Conservation (phyloP, 768 basidiomycete species). For the Leccinum olivaceopallidum region DNA sequence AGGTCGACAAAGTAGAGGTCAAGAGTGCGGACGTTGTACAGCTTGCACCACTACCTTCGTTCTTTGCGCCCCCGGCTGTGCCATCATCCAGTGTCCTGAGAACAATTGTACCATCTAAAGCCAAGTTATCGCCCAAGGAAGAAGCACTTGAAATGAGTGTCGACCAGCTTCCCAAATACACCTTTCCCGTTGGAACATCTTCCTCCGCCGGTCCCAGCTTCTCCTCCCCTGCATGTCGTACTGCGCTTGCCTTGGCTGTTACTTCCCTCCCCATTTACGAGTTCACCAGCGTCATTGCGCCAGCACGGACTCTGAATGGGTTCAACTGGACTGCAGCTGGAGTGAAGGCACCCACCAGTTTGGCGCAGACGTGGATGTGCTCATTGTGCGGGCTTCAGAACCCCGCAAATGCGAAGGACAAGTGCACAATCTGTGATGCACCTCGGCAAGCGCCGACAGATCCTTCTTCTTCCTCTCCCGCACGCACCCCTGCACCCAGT, state of each 20-base stretch:
- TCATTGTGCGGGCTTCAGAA: conserved; percentile 47
- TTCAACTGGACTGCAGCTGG: conserved; percentile 70
- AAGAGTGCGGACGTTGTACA: conserved; percentile 15
- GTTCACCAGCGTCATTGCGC: conserved; percentile 26
- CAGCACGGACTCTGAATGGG: conserved; percentile 31
- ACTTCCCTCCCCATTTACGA: conserved; percentile 49
- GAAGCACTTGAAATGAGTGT: conserved; percentile 31
- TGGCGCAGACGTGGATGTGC: conserved; percentile 54
- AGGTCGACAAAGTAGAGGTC: conserved; percentile 49
- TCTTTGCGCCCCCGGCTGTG: conserved; percentile 33
- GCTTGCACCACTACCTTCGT: conserved; percentile 12
- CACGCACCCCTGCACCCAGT: background rate
- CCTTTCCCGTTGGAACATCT: conserved; percentile 24
- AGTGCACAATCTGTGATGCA: conserved; percentile 48
- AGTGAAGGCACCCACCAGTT: conserved; percentile 42
- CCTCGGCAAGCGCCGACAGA: conserved; percentile 29
- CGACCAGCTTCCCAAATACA: conserved; percentile 37
- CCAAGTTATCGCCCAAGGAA: conserved; percentile 29
- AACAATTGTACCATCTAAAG: conserved; percentile 14
- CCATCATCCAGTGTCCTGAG: background rate
- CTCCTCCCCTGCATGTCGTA: conserved; percentile 28
- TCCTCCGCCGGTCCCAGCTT: conserved; percentile 24
- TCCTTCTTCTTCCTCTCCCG: conserved; percentile 15
- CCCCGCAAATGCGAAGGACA: conserved; percentile 37
- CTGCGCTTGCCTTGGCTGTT: conserved; percentile 41